Percentiles rank a stretch among this genome's conserved stretches.
Evolutionary conservation across 225 moss, liverwort and hornwort genomes (phyloP).

Genomic region (Physcomitrium patens): DNA sequence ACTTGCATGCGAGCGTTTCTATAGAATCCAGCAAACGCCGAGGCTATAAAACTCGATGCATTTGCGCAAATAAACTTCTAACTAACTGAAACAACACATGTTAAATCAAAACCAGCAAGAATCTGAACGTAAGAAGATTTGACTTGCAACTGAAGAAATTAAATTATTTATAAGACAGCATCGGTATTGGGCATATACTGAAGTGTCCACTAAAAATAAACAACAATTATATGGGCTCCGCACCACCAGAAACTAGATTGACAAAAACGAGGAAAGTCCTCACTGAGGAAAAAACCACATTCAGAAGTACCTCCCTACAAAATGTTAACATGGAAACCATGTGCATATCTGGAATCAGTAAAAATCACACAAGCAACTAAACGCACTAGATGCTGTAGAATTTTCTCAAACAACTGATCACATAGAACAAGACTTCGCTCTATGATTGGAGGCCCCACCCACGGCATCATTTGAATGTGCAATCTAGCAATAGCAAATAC

Average conservation of each 20-base stretch:
- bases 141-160: too few species aligned
- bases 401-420: conserved; percentile 64
- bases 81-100: conserved; percentile 25
- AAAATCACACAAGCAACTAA: conserved; percentile 20
- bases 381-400: conserved; percentile 65
- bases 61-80: conserved; percentile 14
- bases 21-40: conserved; percentile 29
- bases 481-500: conserved; percentile 86
- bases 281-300: background rate
- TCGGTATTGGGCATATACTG: too few species aligned
- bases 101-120: background rate
- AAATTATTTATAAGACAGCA: too few species aligned
- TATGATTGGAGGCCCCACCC: conserved; percentile 73
- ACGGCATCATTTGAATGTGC: conserved; percentile 93
- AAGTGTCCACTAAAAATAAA: too few species aligned
- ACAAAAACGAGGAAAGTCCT: too few species aligned
- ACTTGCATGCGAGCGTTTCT: conserved; percentile 82
- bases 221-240: background rate
- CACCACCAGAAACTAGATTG: background rate
- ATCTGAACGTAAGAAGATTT: background rate
- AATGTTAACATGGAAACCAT: conserved; percentile 4
- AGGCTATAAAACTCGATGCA: too few species aligned
- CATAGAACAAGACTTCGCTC: conserved; percentile 64
- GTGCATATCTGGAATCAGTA: conserved; percentile 15
- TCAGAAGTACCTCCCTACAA: conserved; percentile 3